phyloP scores from a whole-genome alignment of 768 basidiomycete species.

The Grammothele lineata region DNA sequence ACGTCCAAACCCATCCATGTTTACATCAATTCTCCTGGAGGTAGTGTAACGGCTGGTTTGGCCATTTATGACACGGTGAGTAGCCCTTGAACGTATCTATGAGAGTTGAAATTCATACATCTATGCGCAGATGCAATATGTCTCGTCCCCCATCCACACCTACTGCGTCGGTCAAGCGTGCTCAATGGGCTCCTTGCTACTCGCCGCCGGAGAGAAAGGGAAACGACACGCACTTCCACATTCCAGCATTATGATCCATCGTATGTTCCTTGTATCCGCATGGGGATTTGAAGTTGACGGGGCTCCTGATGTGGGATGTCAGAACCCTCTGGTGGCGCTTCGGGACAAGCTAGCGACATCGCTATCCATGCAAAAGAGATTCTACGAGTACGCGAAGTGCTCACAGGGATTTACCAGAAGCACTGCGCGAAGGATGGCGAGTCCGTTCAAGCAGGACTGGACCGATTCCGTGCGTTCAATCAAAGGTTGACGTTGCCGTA shows the following conservation, averaged over 20 bases:
- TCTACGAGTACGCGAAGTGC: slow-evolving; percentile 74
- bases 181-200: slow-evolving; percentile 91
- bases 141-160: slow-evolving; percentile 92
- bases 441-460: slow-evolving; percentile 53
- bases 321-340: slow-evolving; percentile 97
- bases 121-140: slow-evolving; percentile 82
- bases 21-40: slow-evolving; percentile 97
- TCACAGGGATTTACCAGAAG: slow-evolving; percentile 86
- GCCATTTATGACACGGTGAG: slow-evolving; percentile 97
- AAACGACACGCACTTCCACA: slow-evolving; percentile 91
- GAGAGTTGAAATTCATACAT: too few species aligned
- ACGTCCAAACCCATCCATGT: slow-evolving; percentile 91
- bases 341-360: slow-evolving; percentile 94
- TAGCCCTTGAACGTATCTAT: not conserved
- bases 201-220: slow-evolving; percentile 87
- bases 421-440: slow-evolving; percentile 77
- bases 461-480: slow-evolving; percentile 68
- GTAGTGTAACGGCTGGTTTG: slow-evolving; percentile 91
- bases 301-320: slow-evolving; percentile 17
- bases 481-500: not conserved
- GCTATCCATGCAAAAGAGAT: slow-evolving; percentile 98
- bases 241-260: slow-evolving; percentile 98
- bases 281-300: too few species aligned
- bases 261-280: slow-evolving; percentile 40
- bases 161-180: slow-evolving; percentile 95